phyloP scores from a whole-genome alignment of 306 rosid species.

The Quercus aquifolioides region DNA sequence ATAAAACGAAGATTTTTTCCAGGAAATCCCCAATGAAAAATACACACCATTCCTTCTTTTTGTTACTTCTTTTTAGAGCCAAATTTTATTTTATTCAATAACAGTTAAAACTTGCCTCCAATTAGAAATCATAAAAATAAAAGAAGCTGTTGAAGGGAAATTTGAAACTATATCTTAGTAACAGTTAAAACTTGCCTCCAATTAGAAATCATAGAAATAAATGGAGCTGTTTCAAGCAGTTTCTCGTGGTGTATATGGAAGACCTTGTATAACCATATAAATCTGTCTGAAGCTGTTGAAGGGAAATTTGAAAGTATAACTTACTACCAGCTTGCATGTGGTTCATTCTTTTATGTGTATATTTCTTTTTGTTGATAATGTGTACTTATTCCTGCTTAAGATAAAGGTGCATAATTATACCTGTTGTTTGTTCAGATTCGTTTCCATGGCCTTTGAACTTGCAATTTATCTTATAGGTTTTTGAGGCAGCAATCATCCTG shows the following conservation, averaged over 20 bases:
- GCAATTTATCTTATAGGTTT: slow-evolving; percentile 10
- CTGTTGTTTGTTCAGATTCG: neutral
- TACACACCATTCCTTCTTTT: too few relatives aligned
- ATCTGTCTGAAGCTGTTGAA: neutral
- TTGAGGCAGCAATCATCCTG: slow-evolving; percentile 1
- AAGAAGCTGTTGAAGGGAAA: neutral
- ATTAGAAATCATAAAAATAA: too few relatives aligned
- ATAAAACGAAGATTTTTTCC: too few relatives aligned
- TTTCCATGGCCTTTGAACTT: slow-evolving; percentile 8
- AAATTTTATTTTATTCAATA: too few relatives aligned
- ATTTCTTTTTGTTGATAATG: too few relatives aligned
- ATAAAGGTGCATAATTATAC: neutral
- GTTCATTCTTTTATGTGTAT: neutral
- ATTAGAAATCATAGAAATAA: too few relatives aligned
- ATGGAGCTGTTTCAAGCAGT: neutral
- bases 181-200: neutral
- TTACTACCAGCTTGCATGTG: neutral
- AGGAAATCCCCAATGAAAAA: too few relatives aligned
- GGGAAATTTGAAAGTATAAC: neutral
- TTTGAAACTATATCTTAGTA: neutral
- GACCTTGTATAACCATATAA: neutral
- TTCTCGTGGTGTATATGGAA: neutral
- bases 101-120: too few relatives aligned
- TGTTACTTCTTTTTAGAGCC: too few relatives aligned
- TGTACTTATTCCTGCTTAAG: neutral